Evolutionary conservation across 192 early-diverging fungal species (phyloP).

Genomic region (Ambispora gerdemannii): DNA sequence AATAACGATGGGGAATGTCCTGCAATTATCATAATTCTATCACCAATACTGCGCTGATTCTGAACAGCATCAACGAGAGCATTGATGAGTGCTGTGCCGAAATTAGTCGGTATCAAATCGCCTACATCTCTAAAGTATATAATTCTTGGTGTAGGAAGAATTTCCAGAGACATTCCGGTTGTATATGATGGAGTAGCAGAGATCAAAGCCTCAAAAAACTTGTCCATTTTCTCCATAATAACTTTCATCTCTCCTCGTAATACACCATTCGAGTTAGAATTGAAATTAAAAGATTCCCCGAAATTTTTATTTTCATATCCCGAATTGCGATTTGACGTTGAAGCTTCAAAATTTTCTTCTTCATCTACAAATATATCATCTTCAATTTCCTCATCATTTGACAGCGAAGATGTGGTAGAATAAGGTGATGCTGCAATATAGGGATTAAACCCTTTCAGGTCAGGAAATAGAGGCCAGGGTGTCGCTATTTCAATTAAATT

Average conservation of each 20-base stretch:
- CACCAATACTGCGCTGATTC: slow-evolving; percentile 40
- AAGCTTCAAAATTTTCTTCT: slow-evolving; percentile 36
- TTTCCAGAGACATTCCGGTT: neutral
- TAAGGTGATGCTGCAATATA: slow-evolving; percentile 31
- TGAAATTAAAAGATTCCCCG: slow-evolving; percentile 27
- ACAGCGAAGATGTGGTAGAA: slow-evolving; percentile 27
- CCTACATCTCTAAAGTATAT: slow-evolving; percentile 50
- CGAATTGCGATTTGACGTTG: slow-evolving; percentile 24
- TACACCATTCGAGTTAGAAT: slow-evolving; percentile 24
- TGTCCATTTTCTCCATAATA: slow-evolving; percentile 37
- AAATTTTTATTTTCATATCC: slow-evolving; percentile 29
- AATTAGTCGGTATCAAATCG: slow-evolving; percentile 41
- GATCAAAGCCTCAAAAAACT: slow-evolving; percentile 42
- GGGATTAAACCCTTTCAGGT: slow-evolving; percentile 30
- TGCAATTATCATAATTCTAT: slow-evolving; percentile 45
- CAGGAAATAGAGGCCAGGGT: slow-evolving; percentile 30
- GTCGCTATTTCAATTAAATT: neutral
- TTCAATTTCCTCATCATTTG: slow-evolving; percentile 38
- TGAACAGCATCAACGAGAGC: slow-evolving; percentile 44
- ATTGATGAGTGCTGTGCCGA: slow-evolving; percentile 39
- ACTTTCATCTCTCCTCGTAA: slow-evolving; percentile 10
- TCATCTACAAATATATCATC: slow-evolving; percentile 46
- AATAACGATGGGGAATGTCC: slow-evolving; percentile 45
- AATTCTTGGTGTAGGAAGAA: slow-evolving; percentile 36
- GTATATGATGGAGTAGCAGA: slow-evolving; percentile 18